These are phyloP conservation scores for Cucurbita argyrosperma DNA, from an alignment of 306 rosid genomes.

Conservation along the genomic window DNA sequence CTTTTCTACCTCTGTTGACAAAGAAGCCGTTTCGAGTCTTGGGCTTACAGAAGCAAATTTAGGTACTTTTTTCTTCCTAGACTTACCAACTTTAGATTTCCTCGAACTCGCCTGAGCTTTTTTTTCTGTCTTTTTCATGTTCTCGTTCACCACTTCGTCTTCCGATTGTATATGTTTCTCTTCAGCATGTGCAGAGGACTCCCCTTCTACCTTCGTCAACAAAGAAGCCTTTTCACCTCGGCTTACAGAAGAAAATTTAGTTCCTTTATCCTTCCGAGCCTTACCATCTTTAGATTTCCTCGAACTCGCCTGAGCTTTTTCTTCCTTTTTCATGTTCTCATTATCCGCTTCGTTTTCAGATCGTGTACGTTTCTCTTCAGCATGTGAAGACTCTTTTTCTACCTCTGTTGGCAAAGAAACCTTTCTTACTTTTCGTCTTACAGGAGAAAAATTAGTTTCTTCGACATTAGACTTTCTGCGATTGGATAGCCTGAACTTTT, in stretches of 20 bases:
- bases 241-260: not conserved
- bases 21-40: not conserved
- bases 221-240: not conserved
- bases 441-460: constrained; percentile 9
- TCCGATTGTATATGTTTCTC: constrained; percentile 21
- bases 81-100: not conserved
- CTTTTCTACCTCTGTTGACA: constrained; percentile 21
- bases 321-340: not conserved
- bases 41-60: not conserved
- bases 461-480: constrained; percentile 15
- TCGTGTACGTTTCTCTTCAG: constrained; percentile 17
- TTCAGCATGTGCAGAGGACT: constrained; percentile 11
- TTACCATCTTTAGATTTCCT: not conserved
- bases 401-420: constrained; percentile 15
- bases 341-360: constrained; percentile 3
- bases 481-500: constrained; percentile 11
- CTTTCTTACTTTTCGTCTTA: not conserved
- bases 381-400: constrained; percentile 16
- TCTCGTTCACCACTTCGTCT: not conserved
- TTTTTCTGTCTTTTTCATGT: not conserved
- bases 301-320: not conserved
- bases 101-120: not conserved
- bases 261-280: not conserved
- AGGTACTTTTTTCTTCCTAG: not conserved
- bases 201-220: constrained; percentile 18